Base-by-base conservation (phyloP, 225 moss, liverwort and hornwort species). In the Polytrichum commune region DNA sequence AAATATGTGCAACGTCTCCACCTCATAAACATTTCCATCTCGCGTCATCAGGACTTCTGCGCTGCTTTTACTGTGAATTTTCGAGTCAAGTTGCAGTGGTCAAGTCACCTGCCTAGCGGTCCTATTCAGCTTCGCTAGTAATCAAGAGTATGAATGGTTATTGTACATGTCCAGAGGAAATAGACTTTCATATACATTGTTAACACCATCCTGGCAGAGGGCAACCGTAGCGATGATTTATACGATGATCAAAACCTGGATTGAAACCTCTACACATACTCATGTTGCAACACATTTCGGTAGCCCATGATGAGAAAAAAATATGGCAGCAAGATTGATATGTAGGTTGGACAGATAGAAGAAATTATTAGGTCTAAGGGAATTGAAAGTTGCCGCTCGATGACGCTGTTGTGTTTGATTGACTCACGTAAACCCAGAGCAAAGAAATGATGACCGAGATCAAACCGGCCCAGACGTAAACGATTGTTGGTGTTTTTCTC, bases 401-500 rank as follows among this genome's bases (percentile, higher is more conserved):
- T 1, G 89, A 8, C 20, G 78, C 82, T 30, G 54, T 62, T 53
- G 62, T 69, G 71, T 82, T 80, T 19, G 89, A 70, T 54, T 87
- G 89, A 67, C 74, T 91, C 63, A 95, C 73, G 30, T 89, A 93
- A 60, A 93, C 91, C 95, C 95, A 95, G 65, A 95, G 55, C 16
- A 95, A 80, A 35, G 95, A 95, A 79, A 95, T 95, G 61, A 95
- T 90, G 63, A 95, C 91, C 18, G 95, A 86, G 53, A 95, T 80
- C 54, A 95, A 79, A 61, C 95, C 95, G 0, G 95, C 82, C 93
- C 95, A 95, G 29, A 95, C 95, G 74, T 85, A 95, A 25, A 95
- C 91, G 62, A 95, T 87, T 22, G 95, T 95, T 3, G 95, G 95
- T 8, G 91, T 93, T 71, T 91, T 86, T 13, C 95, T 93, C 7